Base-by-base conservation (phyloP, 192 early-diverging fungal genomes). In the Umbelopsis vinacea region DNA sequence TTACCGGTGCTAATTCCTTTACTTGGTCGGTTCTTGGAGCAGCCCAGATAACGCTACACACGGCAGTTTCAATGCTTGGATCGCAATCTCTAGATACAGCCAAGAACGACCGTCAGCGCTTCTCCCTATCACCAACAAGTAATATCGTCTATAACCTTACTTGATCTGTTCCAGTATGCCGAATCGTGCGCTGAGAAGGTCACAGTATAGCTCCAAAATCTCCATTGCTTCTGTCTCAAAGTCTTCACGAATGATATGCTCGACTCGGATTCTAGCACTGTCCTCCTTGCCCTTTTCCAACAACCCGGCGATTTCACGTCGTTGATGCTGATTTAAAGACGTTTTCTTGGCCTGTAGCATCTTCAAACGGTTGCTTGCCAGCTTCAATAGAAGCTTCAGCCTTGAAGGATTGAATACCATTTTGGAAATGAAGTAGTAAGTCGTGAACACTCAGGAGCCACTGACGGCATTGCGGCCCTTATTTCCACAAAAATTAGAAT, bases 211-310 rank as follows among this genome's bases (percentile, higher is more conserved):
- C 75, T 97, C 94, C 45, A 98, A 80, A 43, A 97, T 93, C 77
- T 99, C 97, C 83, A 98, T 78, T 2, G 94, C 97, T 77, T 99
- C 97, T n/a, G 91, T 85, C 67, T 86, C 85, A 60, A 92, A 91
- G 84, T 99, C 97, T 69, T 98, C 96, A 19, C 96, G 90, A 67
- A 99, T 99, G 57, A 99, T 94, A 75, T 91, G 86, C 69, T 99
- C 96, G 6, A 94, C 94, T 67, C 94, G 82, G 35, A 97, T 92
- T 22, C 92, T 84, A 11, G 96, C 97, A 70, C 91, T 94, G 71
- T 94, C 92, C 45, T 86, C 86, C 68, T 98, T 99, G 74, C 91
- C 91, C 66, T 77, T 84, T 74, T 95, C 91, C 12, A 99, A 75
- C 9, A 98, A 82, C 8, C 71, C 66, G 0, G 94, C 93, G 46